Evolutionary conservation across 1,284 basidiomycete genomes (phyloP), one percentile per base, ranked within the genome.

Genomic region (Psilocybe mexicana): DNA sequence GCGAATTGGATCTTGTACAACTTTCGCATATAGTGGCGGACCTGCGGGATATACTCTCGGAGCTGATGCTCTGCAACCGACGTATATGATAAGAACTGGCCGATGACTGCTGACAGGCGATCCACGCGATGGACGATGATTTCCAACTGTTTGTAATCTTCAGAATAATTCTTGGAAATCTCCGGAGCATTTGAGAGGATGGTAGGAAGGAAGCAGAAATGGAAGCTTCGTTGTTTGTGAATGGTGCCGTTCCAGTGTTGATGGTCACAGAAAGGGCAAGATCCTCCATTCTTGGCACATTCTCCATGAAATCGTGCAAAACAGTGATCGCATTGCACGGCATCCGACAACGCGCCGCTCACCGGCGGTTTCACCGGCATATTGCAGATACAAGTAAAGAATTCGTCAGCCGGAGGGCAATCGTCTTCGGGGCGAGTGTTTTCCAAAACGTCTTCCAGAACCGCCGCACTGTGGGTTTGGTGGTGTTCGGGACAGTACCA

Each of bases 231-330:
- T 59, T 88, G 83, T 70, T 91, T 92, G 69, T 85, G 83, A 56
- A 92, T 86, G 6, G 86, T 81, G 28, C 90, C 90, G 64, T 93
- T 90, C 90, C 90, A 93, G 65, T 93, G 91, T 62, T 91, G 87
- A 64, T 92, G 90, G 63, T 93, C 90, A 65, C 90, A 93, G 76
- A 93, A 93, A 0, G 91, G 90, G 68, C 90, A 93, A 6, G 90
- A 93, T 38, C 90, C 90, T n/a, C 90, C 90, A 63, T 87, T 91
- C 61, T 86, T 86, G 10, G 90, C 90, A 63, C 90, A 93, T 55
- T 85, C 79, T 18, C 89, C 90, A 63, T 93, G 90, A 73, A 93
- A 93, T 53, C 90, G 78, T 44, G 90, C 91, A 68, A 82, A 89
- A 63, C 90, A 93, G 65, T 93, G 90, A 67, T 93, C 90, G 68